These are phyloP conservation scores for Nicotiana attenuata DNA, from an alignment of 257 asterid species.

Conservation along the genomic window DNA sequence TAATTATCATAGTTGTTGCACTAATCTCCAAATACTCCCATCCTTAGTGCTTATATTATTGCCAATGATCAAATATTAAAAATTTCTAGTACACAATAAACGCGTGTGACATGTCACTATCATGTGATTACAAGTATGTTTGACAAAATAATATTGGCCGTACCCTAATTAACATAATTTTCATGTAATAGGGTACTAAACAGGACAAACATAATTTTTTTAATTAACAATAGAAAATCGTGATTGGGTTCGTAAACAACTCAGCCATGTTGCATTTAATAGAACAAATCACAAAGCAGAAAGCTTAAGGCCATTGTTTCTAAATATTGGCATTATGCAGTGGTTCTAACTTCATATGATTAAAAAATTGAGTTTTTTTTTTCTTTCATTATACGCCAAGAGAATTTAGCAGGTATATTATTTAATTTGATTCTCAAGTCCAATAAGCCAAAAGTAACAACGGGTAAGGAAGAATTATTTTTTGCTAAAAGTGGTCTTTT, in stretches of 20 bases:
- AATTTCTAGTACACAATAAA: not conserved
- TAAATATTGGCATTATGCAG: not conserved
- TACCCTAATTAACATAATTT: not conserved
- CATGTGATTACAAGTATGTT: not conserved
- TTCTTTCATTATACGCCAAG: not conserved
- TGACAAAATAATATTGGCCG: not conserved
- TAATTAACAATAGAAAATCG: not conserved
- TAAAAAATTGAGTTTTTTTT: not conserved
- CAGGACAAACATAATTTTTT: conserved; percentile 3
- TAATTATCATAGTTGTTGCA: not conserved
- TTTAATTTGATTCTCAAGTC: too few relatives aligned
- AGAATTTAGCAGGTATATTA: not conserved
- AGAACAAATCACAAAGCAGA: not conserved
- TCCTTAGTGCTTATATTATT: not conserved
- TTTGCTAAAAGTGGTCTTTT: not conserved
- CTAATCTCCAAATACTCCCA: too few relatives aligned
- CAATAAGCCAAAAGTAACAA: not conserved
- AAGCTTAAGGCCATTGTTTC: not conserved
- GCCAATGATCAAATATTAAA: not conserved
- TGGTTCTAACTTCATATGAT: not conserved
- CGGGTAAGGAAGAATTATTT: not conserved
- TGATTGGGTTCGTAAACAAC: not conserved
- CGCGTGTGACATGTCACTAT: not conserved
- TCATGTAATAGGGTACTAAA: not conserved
- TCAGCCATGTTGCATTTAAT: not conserved